phyloP scores from a whole-genome alignment of 2,329 filamentous ascomycete genomes.

The Neoarthrinium moseri region DNA sequence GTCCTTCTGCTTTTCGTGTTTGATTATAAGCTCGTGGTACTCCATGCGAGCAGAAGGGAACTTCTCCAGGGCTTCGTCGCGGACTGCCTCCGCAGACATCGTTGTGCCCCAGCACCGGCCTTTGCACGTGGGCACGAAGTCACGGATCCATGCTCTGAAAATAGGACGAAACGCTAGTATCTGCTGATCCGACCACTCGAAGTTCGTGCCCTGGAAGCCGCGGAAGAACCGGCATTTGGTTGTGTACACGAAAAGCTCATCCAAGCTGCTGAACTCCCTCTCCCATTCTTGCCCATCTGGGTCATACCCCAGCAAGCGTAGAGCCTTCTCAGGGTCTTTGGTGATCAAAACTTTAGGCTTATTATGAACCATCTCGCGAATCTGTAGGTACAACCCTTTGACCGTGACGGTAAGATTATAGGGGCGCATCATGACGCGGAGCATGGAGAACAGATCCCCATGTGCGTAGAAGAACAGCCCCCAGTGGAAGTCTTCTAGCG shows the following conservation, averaged over 20 bases:
- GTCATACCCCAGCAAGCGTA: neutral
- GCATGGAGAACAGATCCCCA: neutral
- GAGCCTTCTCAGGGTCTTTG: neutral
- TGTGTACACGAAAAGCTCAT: neutral
- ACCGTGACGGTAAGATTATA: neutral
- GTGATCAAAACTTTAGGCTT: neutral
- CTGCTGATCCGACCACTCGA: neutral
- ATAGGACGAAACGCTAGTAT: neutral
- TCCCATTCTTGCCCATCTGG: neutral
- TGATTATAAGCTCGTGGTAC: neutral
- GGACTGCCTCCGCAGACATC: neutral
- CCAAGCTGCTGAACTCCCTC: neutral
- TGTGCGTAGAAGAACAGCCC: neutral
- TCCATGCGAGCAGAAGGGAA: neutral
- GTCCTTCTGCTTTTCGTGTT: neutral
- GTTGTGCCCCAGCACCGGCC: neutral
- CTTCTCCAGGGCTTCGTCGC: neutral
- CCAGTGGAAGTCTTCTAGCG: neutral
- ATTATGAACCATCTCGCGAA: neutral
- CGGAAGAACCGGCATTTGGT: conserved; percentile 1
- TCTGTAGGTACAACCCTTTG: neutral
- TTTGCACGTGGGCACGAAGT: neutral
- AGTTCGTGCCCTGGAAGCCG: neutral
- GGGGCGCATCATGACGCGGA: neutral
- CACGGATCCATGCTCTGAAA: neutral